Percentiles rank a stretch among this genome's conserved stretches.
phyloP scores from a whole-genome alignment of 2,329 filamentous ascomycete species.

The Aureobasidium subglaciale region DNA sequence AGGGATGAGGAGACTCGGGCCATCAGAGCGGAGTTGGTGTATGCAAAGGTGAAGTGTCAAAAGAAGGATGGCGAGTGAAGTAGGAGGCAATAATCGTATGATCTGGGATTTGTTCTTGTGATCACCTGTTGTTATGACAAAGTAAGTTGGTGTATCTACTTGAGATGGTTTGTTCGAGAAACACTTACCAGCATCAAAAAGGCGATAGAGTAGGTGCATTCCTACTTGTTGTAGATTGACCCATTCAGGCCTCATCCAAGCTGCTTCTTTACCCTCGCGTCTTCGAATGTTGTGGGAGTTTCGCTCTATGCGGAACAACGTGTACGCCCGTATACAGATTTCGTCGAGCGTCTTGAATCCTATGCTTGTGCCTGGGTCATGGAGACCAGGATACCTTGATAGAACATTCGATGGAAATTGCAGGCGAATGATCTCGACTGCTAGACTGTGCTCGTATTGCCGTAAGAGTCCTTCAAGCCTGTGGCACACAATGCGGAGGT shows the following conservation, averaged over 20 bases:
- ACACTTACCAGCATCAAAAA: slow-evolving; percentile 22
- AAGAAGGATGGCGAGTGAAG: slow-evolving; percentile 27
- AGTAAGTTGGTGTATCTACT: neutral
- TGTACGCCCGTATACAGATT: slow-evolving; percentile 20
- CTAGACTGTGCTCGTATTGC: slow-evolving; percentile 25
- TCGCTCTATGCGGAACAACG: slow-evolving; percentile 20
- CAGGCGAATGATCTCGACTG: slow-evolving; percentile 20
- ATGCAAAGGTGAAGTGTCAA: slow-evolving; percentile 27
- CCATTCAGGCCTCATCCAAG: slow-evolving; percentile 28
- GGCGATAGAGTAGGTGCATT: slow-evolving; percentile 26
- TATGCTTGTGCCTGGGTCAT: slow-evolving; percentile 2
- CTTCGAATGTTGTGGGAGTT: slow-evolving; percentile 26
- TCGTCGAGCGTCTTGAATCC: slow-evolving; percentile 20
- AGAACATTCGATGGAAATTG: slow-evolving; percentile 17
- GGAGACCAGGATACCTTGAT: slow-evolving; percentile 21
- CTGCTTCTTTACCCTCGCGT: slow-evolving; percentile 22
- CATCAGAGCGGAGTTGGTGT: slow-evolving; percentile 27
- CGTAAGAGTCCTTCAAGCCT: slow-evolving; percentile 23
- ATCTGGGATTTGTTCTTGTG: slow-evolving; percentile 19
- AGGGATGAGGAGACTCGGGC: slow-evolving; percentile 24
- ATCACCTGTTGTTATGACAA: slow-evolving; percentile 1
- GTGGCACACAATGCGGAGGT: slow-evolving; percentile 24
- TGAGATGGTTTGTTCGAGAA: neutral
- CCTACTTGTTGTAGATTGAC: slow-evolving; percentile 27
- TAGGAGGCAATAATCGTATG: slow-evolving; percentile 23